phyloP scores from a whole-genome alignment of 78 protist species.

The Trichosphaerium sp. region DNA sequence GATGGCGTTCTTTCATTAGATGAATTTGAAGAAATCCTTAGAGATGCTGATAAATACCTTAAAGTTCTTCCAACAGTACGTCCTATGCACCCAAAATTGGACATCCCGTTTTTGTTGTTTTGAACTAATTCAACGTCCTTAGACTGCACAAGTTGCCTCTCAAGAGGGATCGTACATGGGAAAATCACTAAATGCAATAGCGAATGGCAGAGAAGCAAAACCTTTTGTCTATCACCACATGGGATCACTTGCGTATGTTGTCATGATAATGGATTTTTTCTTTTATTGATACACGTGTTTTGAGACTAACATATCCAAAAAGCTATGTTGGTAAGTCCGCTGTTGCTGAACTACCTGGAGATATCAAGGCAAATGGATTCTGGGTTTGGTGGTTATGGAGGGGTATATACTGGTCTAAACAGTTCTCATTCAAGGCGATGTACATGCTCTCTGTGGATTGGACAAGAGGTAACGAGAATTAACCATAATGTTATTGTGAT shows the following conservation, averaged over 20 bases:
- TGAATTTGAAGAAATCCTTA: slow-evolving; percentile 31
- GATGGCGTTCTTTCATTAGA: slow-evolving; percentile 17
- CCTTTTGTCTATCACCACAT: slow-evolving; percentile 35
- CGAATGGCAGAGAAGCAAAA: neutral
- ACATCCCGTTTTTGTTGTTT: too few species aligned
- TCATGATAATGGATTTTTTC: too few species aligned
- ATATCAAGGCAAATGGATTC: slow-evolving; percentile 21
- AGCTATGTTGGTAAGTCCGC: too few species aligned
- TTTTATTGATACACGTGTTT: too few species aligned
- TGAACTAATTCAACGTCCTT: too few species aligned
- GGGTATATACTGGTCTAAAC: slow-evolving; percentile 17
- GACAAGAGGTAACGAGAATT: too few species aligned
- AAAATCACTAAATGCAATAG: slow-evolving; percentile 3
- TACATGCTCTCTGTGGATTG: too few species aligned
- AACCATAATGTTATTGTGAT: too few species aligned
- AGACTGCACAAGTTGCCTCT: slow-evolving; percentile 46
- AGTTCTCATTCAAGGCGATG: too few species aligned
- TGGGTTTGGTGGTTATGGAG: slow-evolving; percentile 40
- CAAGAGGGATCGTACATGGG: slow-evolving; percentile 35
- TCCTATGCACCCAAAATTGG: too few species aligned
- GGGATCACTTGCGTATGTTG: slow-evolving; percentile 40
- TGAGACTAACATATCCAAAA: too few species aligned
- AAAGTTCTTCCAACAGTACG: slow-evolving; percentile 46
- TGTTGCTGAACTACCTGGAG: slow-evolving; percentile 25
- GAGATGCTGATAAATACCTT: slow-evolving; percentile 19